Conservation (phyloP, 2,329 filamentous ascomycete genomes). For the Tolypocladium tundrense region DNA sequence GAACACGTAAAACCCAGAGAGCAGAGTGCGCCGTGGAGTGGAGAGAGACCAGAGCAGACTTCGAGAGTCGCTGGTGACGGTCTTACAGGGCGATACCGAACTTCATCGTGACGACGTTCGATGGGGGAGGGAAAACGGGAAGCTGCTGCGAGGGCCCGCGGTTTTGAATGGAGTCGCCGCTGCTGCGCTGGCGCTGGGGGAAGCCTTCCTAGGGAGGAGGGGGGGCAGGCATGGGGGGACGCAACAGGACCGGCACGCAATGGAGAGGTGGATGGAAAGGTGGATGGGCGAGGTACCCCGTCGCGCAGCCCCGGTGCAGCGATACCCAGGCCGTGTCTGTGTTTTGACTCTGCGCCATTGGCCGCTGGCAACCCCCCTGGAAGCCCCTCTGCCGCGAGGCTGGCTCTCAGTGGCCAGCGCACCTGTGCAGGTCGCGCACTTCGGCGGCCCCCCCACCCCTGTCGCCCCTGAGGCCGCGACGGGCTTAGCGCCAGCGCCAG, state of each 20-base stretch:
- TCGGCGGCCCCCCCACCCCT: conserved; percentile 1
- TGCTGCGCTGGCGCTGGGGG: background rate
- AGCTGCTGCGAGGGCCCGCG: conserved; percentile 3
- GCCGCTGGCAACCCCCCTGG: background rate
- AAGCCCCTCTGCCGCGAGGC: background rate
- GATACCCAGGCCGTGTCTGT: background rate
- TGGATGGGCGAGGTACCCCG: background rate
- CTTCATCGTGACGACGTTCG: conserved; percentile 43
- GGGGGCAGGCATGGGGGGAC: background rate
- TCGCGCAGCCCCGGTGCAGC: background rate
- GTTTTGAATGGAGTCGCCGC: conserved; percentile 19
- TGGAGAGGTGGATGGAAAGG: background rate
- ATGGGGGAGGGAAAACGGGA: conserved; percentile 26
- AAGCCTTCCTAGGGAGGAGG: background rate
- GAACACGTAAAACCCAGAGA: conserved; percentile 9
- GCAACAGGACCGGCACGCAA: background rate
- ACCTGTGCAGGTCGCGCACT: background rate
- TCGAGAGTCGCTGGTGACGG: conserved; percentile 40
- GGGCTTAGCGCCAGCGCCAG: background rate
- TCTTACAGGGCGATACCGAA: conserved; percentile 42
- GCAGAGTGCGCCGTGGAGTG: conserved; percentile 26
- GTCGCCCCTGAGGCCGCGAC: background rate
- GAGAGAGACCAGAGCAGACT: conserved; percentile 40
- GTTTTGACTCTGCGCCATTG: background rate
- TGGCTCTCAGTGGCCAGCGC: background rate